Evolutionary conservation across 306 rosid species (phyloP).

Genomic region (Vachellia pachyceras): DNA sequence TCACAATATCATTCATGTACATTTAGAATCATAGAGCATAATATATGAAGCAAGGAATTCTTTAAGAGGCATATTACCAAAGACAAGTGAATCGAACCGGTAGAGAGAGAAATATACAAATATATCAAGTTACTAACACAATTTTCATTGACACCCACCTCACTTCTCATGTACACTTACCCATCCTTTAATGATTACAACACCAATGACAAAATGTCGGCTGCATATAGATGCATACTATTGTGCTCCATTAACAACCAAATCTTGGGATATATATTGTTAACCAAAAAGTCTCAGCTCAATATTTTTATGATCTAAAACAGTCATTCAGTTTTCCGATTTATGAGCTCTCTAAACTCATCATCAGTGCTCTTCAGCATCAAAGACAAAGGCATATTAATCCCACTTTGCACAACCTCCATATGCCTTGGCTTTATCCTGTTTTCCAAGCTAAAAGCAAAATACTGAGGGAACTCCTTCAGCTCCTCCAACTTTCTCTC

Average conservation of each 20-base stretch:
- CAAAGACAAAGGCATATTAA: slow-evolving; percentile 60
- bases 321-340: slow-evolving; percentile 25
- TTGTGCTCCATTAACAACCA: no score
- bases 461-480: slow-evolving; percentile 84
- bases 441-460: slow-evolving; percentile 87
- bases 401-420: slow-evolving; percentile 60
- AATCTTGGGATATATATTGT: no score
- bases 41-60: neutral
- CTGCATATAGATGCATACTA: no score
- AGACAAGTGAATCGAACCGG: neutral
- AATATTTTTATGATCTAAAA: no score
- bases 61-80: neutral
- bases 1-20: slow-evolving; percentile 5
- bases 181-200: neutral
- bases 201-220: no score
- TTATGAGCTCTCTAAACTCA: slow-evolving; percentile 65
- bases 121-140: neutral
- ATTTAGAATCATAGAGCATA: slow-evolving; percentile 14
- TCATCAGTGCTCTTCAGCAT: slow-evolving; percentile 86
- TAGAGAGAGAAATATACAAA: neutral
- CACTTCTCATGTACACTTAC: neutral
- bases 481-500: slow-evolving; percentile 63
- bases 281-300: no score
- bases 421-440: slow-evolving; percentile 86
- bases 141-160: neutral